Conservation (phyloP, 805 yeast species). For the Wickerhamomyces alni region DNA sequence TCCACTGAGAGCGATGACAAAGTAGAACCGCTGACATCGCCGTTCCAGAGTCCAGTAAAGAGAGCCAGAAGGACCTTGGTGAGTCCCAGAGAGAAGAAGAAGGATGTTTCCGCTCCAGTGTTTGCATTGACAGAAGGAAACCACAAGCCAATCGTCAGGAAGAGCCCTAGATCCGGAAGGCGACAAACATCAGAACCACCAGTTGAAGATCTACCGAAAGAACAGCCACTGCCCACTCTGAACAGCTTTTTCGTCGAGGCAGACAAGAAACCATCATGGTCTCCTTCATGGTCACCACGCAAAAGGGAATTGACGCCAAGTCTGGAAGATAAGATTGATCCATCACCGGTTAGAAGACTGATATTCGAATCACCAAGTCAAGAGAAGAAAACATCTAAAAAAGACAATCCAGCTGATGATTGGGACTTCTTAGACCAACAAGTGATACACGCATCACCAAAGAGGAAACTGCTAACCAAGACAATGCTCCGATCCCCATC, state of each 20-base stretch:
- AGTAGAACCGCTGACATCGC: background rate
- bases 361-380: background rate
- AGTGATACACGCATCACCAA: conserved; percentile 3
- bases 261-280: conserved; percentile 19
- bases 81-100: background rate
- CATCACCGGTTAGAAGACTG: background rate
- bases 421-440: conserved; percentile 5
- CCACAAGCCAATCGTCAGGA: too few species aligned
- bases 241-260: conserved; percentile 20
- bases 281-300: conserved; percentile 7
- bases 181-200: too few species aligned
- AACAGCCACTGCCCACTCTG: background rate
- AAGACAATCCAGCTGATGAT: conserved; percentile 1
- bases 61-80: background rate
- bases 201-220: background rate
- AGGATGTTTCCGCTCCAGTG: background rate
- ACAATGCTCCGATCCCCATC: conserved; percentile 7
- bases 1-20: background rate
- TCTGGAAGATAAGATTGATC: background rate
- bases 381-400: background rate
- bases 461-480: conserved; percentile 2
- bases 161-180: too few species aligned
- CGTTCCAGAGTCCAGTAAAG: conserved; percentile 1
- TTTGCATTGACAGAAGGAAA: background rate
- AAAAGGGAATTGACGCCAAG: background rate